Conservation (phyloP, 2,329 filamentous ascomycete genomes). For the Aulographum hederae region DNA sequence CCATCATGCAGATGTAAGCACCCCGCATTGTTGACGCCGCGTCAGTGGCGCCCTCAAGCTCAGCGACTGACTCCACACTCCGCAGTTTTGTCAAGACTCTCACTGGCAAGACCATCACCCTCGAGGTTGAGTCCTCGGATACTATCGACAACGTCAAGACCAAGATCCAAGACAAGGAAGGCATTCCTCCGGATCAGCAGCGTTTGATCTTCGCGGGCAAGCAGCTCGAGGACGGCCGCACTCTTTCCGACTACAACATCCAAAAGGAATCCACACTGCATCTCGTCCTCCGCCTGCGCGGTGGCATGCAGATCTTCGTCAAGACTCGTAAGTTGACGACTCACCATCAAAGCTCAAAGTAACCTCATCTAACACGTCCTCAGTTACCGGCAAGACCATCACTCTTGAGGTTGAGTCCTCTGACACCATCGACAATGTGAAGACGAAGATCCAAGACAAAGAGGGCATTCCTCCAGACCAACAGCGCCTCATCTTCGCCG, state of each 20-base stretch:
- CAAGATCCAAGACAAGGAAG: conserved; percentile 97
- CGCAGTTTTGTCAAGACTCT: conserved; percentile 27
- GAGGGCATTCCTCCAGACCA: conserved; percentile 40
- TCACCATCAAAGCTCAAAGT: conserved; percentile 10
- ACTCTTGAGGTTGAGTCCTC: conserved; percentile 21
- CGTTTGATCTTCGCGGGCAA: conserved; percentile 93
- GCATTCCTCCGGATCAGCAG: conserved; percentile 92
- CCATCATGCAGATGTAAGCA: conserved; percentile 81
- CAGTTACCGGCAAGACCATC: conserved; percentile 40
- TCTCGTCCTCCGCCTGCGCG: conserved; percentile 55
- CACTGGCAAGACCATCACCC: conserved; percentile 49
- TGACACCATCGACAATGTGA: conserved; percentile 22
- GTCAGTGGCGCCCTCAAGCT: conserved; percentile 3
- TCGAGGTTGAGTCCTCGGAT: conserved; percentile 55
- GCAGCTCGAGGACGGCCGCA: conserved; percentile 90
- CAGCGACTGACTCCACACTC: too few relatives aligned
- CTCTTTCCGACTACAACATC: conserved; percentile 85
- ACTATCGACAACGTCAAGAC: conserved; percentile 94
- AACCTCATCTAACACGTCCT: neutral
- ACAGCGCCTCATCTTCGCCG: conserved; percentile 39
- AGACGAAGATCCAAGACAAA: conserved; percentile 35
- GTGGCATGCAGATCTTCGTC: conserved; percentile 45
- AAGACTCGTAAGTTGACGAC: conserved; percentile 27
- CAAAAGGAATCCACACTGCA: conserved; percentile 67
- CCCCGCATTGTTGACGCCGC: conserved; percentile 12